Conservation (phyloP, 2,329 filamentous ascomycete species). For the Aspergillus pseudoviridinutans region DNA sequence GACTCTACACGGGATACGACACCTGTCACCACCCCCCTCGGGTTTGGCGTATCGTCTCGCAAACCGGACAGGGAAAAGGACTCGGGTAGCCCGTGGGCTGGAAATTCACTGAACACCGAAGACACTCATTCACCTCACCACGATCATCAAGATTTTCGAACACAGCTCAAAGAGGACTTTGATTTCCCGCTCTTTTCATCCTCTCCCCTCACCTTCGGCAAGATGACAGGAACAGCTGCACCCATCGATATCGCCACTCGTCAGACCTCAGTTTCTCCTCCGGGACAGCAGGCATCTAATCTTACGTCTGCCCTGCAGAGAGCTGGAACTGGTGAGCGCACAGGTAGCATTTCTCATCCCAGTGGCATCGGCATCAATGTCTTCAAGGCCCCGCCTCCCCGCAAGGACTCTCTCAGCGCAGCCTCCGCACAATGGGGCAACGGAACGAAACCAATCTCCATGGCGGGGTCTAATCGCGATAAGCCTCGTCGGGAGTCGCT, state of each 20-base stretch:
- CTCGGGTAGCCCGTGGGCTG: slow-evolving; percentile 44
- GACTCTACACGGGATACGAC: slow-evolving; percentile 49
- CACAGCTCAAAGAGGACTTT: slow-evolving; percentile 30
- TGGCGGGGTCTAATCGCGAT: slow-evolving; percentile 47
- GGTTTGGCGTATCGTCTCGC: slow-evolving; percentile 42
- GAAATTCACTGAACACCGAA: slow-evolving; percentile 34
- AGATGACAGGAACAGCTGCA: slow-evolving; percentile 51
- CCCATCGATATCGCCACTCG: slow-evolving; percentile 60
- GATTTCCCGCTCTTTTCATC: slow-evolving; percentile 40
- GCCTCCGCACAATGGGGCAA: slow-evolving; percentile 52
- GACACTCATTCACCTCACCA: slow-evolving; percentile 27
- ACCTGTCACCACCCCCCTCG: slow-evolving; percentile 47
- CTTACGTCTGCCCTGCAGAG: slow-evolving; percentile 59
- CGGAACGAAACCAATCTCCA: slow-evolving; percentile 59
- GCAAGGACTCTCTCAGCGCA: slow-evolving; percentile 54
- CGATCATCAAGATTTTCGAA: slow-evolving; percentile 25
- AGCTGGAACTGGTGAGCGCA: slow-evolving; percentile 40
- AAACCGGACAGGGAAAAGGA: slow-evolving; percentile 42
- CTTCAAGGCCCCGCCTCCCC: slow-evolving; percentile 40
- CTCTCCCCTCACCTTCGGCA: slow-evolving; percentile 29
- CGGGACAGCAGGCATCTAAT: slow-evolving; percentile 58
- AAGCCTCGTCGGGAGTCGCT: slow-evolving; percentile 56
- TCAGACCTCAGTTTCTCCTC: slow-evolving; percentile 56
- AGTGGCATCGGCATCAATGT: slow-evolving; percentile 35
- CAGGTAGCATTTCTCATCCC: slow-evolving; percentile 43